These are phyloP conservation scores for Neurospora tetraspora DNA, from an alignment of 495 filamentous ascomycete species.

Conservation along the genomic window DNA sequence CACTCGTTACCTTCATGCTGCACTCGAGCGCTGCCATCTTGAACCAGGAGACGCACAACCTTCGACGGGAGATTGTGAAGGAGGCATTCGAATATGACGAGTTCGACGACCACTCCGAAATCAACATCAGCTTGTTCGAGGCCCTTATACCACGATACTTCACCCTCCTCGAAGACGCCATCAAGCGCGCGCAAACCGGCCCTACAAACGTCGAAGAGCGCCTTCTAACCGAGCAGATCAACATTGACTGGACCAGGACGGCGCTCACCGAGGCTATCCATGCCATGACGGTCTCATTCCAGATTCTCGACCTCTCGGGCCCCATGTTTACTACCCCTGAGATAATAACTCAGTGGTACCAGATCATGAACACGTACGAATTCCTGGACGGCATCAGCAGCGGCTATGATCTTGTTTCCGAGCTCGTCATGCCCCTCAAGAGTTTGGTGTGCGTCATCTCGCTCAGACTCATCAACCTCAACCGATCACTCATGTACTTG, in stretches of 20 bases:
- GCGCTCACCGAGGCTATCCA: constrained; percentile 60
- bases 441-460: constrained; percentile 63
- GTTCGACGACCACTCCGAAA: not conserved
- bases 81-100: constrained; percentile 17
- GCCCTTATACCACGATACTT: constrained; percentile 32
- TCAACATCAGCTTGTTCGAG: constrained; percentile 18
- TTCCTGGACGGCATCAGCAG: constrained; percentile 47
- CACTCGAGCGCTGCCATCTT: constrained; percentile 18
- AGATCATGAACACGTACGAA: constrained; percentile 49
- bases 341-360: constrained; percentile 60
- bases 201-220: constrained; percentile 17
- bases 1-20: constrained; percentile 32
- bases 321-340: constrained; percentile 47
- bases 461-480: constrained; percentile 61
- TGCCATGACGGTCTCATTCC: constrained; percentile 62
- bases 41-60: constrained; percentile 17
- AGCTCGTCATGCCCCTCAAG: constrained; percentile 52
- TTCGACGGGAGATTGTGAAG: constrained; percentile 14
- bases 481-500: constrained; percentile 35
- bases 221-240: constrained; percentile 36
- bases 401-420: constrained; percentile 34
- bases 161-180: constrained; percentile 23
- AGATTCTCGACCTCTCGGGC: constrained; percentile 48
- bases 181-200: constrained; percentile 20
- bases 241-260: constrained; percentile 52